Base-by-base conservation (phyloP, 176 grass and related monocot species). In the Miscanthus lutarioriparius region DNA sequence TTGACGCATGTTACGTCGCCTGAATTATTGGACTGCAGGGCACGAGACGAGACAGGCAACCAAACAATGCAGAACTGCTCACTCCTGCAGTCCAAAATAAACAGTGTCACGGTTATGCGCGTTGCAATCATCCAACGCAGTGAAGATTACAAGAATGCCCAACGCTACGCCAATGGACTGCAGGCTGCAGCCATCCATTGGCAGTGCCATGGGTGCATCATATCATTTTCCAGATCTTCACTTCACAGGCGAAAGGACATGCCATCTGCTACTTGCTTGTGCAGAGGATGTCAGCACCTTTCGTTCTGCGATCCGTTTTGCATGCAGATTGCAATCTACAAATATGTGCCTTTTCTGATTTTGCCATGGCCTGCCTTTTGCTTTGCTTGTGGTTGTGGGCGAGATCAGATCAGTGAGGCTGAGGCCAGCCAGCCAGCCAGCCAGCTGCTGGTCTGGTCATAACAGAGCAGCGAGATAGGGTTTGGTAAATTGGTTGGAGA, bases 401-500 rank as follows among this genome's bases (percentile, higher is more conserved):
- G 22, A 25, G 7, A 25, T 61, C 48, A 19, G 16, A 19, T 19
- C 0, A 69, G 61, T 26, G 45, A 67, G 82, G 68, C 20, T 7
- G n/a, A 64, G 74, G 65, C 37, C 2, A 33, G 35, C 35, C 27
- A 51, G 3, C 6, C 22, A 7, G 54, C 6, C 48, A 4, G 7
- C 33, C 35, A 30, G 48, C 17, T 38, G 20, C 76, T 43, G 7
- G 56, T 23, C 56, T 23, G 43, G 14, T 53, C 66, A 83, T 51
- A 78, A 64, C 40, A 22, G 43, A 78, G 26, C 28, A 19, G 25
- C 40, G 27, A 44, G 27, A 63, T 83, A 4, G 66, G 74, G n/a
- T 78, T 64, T 72, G 80, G 41, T 79, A 54, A 75, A 45, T 65
- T 79, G 86, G 74, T 67, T 84, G 53, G 65, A 12, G 70, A 8